Evolutionary conservation across 352 stramenopile genomes (phyloP).

Genomic region (Phytopythium oedochilum): DNA sequence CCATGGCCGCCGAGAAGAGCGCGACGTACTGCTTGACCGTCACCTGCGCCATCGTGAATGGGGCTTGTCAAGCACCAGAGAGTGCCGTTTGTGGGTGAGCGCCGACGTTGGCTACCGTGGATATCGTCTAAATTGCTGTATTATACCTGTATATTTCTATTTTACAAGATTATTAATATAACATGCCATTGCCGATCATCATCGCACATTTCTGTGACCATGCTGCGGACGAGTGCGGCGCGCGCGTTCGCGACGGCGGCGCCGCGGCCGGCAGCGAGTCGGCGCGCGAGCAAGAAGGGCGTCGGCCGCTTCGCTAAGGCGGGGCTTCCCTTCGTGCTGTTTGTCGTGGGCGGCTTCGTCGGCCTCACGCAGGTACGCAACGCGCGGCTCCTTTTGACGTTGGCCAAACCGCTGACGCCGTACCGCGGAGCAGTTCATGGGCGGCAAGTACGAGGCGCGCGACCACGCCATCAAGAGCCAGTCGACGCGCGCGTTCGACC

Average conservation of each 20-base stretch:
- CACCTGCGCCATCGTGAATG: slow-evolving; percentile 37
- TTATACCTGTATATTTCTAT: background rate
- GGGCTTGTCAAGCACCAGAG: background rate
- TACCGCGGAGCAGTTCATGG: too few relatives aligned
- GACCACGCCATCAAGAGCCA: slow-evolving; percentile 84
- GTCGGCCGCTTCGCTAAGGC: slow-evolving; percentile 53
- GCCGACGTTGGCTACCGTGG: too few relatives aligned
- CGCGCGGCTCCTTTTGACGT: too few relatives aligned
- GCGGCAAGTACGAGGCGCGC: slow-evolving; percentile 76
- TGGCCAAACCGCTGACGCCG: too few relatives aligned
- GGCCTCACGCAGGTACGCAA: slow-evolving; percentile 66
- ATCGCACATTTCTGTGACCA: slow-evolving; percentile 3
- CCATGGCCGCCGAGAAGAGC: slow-evolving; percentile 66
- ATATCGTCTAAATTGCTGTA: too few relatives aligned
- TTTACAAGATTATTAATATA: background rate
- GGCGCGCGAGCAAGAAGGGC: slow-evolving; percentile 38
- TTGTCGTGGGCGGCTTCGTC: slow-evolving; percentile 74
- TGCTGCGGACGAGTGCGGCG: slow-evolving; percentile 17
- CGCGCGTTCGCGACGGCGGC: slow-evolving; percentile 20
- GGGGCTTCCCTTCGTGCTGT: slow-evolving; percentile 75
- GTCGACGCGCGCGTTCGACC: slow-evolving; percentile 70
- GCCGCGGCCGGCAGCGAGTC: slow-evolving; percentile 3
- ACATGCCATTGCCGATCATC: slow-evolving; percentile 5
- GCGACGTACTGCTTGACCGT: slow-evolving; percentile 69
- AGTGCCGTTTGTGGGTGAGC: background rate